A percentile compares a stretch with the other conserved stretches of the same genome.
These are phyloP conservation scores for Inga leiocalycina DNA, from an alignment of 306 rosid genomes.

Conservation along the genomic window DNA sequence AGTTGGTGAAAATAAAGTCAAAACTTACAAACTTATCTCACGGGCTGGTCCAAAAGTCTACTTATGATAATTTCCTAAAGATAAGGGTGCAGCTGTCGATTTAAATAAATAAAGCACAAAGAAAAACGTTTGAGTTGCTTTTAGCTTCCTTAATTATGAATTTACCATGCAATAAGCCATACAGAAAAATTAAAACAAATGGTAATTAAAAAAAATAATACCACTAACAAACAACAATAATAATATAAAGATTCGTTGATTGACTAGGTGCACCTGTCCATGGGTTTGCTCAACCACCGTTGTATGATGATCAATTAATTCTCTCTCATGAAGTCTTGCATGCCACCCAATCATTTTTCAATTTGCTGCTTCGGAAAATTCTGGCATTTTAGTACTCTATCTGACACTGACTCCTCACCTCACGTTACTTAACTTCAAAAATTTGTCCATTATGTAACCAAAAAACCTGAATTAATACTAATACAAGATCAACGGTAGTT, in stretches of 20 bases:
- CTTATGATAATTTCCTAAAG: neutral
- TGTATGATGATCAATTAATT: conserved; percentile 4
- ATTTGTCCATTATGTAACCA: neutral
- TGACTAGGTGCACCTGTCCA: conserved; percentile 38
- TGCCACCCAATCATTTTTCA: conserved; percentile 34
- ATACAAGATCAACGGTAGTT: neutral
- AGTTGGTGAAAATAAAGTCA: neutral
- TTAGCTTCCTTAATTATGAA: neutral
- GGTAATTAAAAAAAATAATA: no score
- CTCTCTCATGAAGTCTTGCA: conserved; percentile 22
- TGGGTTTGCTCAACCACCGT: conserved; percentile 35
- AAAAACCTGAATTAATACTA: neutral
- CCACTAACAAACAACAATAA: neutral
- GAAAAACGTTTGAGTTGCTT: neutral
- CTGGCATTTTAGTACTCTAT: neutral
- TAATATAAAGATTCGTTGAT: neutral
- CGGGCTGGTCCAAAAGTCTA: neutral
- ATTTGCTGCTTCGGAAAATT: conserved; percentile 1
- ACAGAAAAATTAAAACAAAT: no score
- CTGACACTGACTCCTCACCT: neutral
- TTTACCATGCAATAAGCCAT: neutral
- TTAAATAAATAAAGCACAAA: neutral
- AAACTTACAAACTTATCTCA: neutral
- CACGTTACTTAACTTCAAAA: neutral
- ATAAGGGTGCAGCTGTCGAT: neutral